These are phyloP conservation scores for Corymbia calophylla DNA, from an alignment of 441 rosid species.

Conservation along the genomic window DNA sequence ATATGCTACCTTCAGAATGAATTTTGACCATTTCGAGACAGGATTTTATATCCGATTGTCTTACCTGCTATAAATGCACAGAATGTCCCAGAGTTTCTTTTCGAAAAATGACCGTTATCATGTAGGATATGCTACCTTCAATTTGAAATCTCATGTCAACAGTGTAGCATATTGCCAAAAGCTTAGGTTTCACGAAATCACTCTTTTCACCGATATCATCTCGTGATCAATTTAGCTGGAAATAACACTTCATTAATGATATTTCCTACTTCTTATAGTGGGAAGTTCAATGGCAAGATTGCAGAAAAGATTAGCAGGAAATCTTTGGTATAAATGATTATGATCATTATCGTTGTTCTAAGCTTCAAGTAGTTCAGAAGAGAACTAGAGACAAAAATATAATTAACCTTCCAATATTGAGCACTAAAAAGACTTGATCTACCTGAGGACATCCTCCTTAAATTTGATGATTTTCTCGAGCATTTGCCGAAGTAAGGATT, in stretches of 20 bases:
- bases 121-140: too few relatives aligned
- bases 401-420: not conserved
- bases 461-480: constrained; percentile 65
- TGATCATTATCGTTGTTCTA: not conserved
- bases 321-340: not conserved
- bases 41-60: not conserved
- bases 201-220: not conserved
- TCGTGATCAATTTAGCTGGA: not conserved
- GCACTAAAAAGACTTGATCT: not conserved
- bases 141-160: not conserved
- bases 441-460: constrained; percentile 61
- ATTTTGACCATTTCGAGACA: not conserved
- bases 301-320: not conserved
- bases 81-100: not conserved
- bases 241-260: not conserved
- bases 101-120: not conserved
- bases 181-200: not conserved
- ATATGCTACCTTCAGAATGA: not conserved
- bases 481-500: constrained; percentile 90
- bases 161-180: not conserved
- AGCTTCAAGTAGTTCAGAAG: not conserved
- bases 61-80: not conserved
- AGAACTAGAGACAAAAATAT: not conserved
- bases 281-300: not conserved
- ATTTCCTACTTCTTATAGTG: not conserved